Percentiles rank a stretch among this genome's conserved stretches.
Evolutionary conservation across 2,329 filamentous ascomycete species (phyloP).

Genomic region (Daldinia sp.): DNA sequence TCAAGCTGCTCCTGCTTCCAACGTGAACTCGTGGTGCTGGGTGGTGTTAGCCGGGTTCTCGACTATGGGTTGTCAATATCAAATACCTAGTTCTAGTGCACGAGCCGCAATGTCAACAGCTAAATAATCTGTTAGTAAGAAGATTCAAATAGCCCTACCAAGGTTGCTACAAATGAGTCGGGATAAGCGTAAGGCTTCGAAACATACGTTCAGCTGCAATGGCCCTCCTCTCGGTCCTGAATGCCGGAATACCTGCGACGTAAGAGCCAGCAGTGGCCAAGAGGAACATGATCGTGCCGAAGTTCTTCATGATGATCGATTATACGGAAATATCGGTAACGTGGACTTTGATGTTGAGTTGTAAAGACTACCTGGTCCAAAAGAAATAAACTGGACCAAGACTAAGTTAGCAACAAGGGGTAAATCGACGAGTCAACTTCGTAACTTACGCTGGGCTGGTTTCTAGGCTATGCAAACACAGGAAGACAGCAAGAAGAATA

Average conservation of each 20-base stretch:
- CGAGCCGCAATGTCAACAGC: constrained; percentile 20
- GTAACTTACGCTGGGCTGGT: constrained; percentile 8
- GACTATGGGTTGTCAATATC: not conserved
- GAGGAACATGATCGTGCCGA: constrained; percentile 22
- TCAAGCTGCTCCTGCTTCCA: not conserved
- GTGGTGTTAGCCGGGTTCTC: not conserved
- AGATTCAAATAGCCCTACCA: not conserved
- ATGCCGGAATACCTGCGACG: constrained; percentile 21
- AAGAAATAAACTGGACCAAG: not conserved
- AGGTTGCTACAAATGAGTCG: not conserved
- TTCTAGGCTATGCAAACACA: constrained; percentile 5
- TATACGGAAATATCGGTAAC: constrained; percentile 7
- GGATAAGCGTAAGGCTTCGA: no score
- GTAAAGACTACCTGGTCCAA: constrained; percentile 12
- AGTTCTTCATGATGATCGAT: constrained; percentile 33
- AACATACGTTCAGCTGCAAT: constrained; percentile 8
- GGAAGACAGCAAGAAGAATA: constrained; percentile 15
- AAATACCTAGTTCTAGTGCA: constrained; percentile 20
- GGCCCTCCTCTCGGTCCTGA: constrained; percentile 12
- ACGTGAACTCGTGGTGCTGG: not conserved
- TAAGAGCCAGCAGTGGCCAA: constrained; percentile 28
- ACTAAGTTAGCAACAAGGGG: constrained; percentile 1
- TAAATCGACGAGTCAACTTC: not conserved
- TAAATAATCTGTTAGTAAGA: not conserved
- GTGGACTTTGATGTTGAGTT: not conserved